A percentile compares a stretch with the other conserved stretches of the same genome.
Evolutionary conservation across 192 early-diverging fungal genomes (phyloP).

Genomic region (Chytriomyces sp.): DNA sequence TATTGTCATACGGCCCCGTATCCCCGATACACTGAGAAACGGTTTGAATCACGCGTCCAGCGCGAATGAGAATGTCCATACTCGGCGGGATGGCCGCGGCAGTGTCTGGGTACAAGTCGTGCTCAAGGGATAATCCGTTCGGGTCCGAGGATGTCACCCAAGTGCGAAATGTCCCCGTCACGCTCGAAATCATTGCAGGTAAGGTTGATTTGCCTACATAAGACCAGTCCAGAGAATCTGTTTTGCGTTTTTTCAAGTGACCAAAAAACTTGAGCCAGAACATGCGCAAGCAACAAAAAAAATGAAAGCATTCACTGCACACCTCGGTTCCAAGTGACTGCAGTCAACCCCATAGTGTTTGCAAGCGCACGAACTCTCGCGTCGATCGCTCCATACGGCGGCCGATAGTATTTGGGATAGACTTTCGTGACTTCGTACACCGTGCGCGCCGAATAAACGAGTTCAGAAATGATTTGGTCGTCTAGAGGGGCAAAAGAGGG

Average conservation of each 20-base stretch:
- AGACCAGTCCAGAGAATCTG: conserved; percentile 12
- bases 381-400: conserved; percentile 67
- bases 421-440: conserved; percentile 59
- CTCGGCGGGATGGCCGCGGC: background rate
- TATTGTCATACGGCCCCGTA: background rate
- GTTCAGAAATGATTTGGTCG: conserved; percentile 63
- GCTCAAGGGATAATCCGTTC: background rate
- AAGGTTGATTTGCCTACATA: background rate
- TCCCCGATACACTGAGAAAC: background rate
- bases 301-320: background rate
- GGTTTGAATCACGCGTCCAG: background rate
- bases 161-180: background rate
- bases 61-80: background rate
- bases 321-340: conserved; percentile 45
- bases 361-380: conserved; percentile 63
- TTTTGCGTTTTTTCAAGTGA: no score
- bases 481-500: conserved; percentile 7
- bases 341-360: conserved; percentile 54
- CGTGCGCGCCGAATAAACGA: conserved; percentile 58
- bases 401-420: conserved; percentile 60
- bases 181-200: background rate
- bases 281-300: no score
- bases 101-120: conserved; percentile 1
- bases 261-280: no score
- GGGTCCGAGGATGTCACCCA: background rate